phyloP scores from a whole-genome alignment of 2,329 filamentous ascomycete genomes.

The Colletotrichum liriopes region DNA sequence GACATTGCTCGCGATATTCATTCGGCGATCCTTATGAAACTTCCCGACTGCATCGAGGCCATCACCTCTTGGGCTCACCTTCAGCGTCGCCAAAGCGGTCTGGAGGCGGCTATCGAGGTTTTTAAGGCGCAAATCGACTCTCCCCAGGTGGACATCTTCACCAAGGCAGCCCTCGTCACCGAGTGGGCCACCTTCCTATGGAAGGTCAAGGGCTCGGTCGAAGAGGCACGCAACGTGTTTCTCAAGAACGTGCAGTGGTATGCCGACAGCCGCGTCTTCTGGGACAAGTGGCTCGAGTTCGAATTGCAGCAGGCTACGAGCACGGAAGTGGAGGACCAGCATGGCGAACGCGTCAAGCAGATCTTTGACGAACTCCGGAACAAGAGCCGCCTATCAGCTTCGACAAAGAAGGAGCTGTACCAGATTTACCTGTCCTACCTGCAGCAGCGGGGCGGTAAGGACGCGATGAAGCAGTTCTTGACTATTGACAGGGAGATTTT shows the following conservation, averaged over 20 bases:
- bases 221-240: conserved; percentile 89
- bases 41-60: conserved; percentile 89
- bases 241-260: conserved; percentile 87
- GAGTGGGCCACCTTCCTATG: conserved; percentile 91
- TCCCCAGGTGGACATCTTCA: conserved; percentile 79
- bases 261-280: conserved; percentile 88
- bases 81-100: conserved; percentile 84
- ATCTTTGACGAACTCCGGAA: conserved; percentile 83
- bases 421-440: conserved; percentile 87
- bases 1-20: conserved; percentile 90
- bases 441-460: conserved; percentile 84
- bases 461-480: conserved; percentile 89
- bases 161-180: conserved; percentile 88
- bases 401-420: conserved; percentile 81
- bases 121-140: conserved; percentile 87
- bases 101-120: conserved; percentile 87
- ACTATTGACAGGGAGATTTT: conserved; percentile 88
- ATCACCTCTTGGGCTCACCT: conserved; percentile 91
- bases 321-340: conserved; percentile 73
- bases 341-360: conserved; percentile 83
- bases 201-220: conserved; percentile 86
- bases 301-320: conserved; percentile 87
- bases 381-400: conserved; percentile 78
- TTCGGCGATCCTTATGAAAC: conserved; percentile 79
- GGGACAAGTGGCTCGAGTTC: conserved; percentile 90